phyloP scores from a whole-genome alignment of 2,329 filamentous ascomycete species.

The Ophiobolus disseminans region DNA sequence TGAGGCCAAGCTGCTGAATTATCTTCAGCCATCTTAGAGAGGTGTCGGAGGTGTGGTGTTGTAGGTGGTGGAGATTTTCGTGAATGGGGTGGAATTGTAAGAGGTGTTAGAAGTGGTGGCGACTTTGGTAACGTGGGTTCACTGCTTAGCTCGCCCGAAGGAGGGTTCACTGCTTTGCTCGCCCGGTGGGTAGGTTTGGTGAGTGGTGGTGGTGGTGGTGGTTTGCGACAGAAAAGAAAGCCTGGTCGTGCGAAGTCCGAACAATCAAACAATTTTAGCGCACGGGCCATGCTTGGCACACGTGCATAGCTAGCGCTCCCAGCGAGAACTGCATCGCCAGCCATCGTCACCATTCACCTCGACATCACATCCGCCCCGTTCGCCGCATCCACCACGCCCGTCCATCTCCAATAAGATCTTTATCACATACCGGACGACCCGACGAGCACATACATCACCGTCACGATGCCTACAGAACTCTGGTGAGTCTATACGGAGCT shows the following conservation, averaged over 20 bases:
- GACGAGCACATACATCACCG: slow-evolving; percentile 31
- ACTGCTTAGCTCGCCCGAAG: slow-evolving; percentile 45
- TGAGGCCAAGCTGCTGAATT: slow-evolving; percentile 46
- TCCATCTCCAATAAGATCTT: slow-evolving; percentile 41
- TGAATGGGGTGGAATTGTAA: too few relatives aligned
- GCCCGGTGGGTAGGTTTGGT: slow-evolving; percentile 26
- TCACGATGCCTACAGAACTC: slow-evolving; percentile 78
- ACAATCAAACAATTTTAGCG: slow-evolving; percentile 15
- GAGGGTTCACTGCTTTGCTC: slow-evolving; percentile 45
- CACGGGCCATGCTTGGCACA: slow-evolving; percentile 23
- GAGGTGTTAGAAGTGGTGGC: too few relatives aligned
- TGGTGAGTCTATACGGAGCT: slow-evolving; percentile 69
- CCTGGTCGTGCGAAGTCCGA: slow-evolving; percentile 5
- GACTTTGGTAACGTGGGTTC: too few relatives aligned
- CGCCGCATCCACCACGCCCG: slow-evolving; percentile 34
- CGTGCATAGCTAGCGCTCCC: slow-evolving; percentile 31
- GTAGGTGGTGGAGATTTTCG: slow-evolving; percentile 6
- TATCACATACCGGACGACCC: slow-evolving; percentile 24
- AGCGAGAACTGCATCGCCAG: slow-evolving; percentile 38
- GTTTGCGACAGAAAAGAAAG: slow-evolving; percentile 8
- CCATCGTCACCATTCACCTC: slow-evolving; percentile 47
- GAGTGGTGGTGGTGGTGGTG: slow-evolving; percentile 16
- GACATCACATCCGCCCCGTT: slow-evolving; percentile 36
- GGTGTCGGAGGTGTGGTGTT: slow-evolving; percentile 8
- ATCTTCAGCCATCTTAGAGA: slow-evolving; percentile 36